Evolutionary conservation across 129 eudicot genomes (phyloP).

Genomic region (Daucus carota): DNA sequence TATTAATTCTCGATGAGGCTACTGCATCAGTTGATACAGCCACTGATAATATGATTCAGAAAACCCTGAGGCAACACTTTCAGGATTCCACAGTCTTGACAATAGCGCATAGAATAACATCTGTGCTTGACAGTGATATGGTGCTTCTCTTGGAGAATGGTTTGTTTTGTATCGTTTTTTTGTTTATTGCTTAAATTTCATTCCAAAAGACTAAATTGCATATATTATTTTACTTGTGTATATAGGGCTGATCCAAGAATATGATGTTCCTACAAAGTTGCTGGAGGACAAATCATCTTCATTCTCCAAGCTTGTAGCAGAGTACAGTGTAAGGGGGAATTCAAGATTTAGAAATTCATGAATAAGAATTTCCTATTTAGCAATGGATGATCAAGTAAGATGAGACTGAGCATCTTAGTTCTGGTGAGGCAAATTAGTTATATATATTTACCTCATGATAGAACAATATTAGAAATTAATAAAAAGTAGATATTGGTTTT

Average conservation of each 20-base stretch:
- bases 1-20: constrained; percentile 86
- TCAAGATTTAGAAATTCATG: constrained; percentile 15
- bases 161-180: constrained; percentile 5
- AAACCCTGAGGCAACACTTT: constrained; percentile 54
- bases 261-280: constrained; percentile 37
- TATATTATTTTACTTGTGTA: not conserved
- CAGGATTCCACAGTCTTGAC: constrained; percentile 60
- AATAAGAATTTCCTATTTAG: not conserved
- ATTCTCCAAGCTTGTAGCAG: constrained; percentile 55
- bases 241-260: constrained; percentile 46
- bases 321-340: constrained; percentile 34
- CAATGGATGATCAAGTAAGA: not conserved
- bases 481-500: too few species aligned
- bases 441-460: too few species aligned
- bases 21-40: constrained; percentile 93
- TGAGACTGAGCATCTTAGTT: not conserved
- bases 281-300: constrained; percentile 37
- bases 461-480: too few species aligned
- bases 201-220: not conserved
- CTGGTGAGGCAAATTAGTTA: too few species aligned
- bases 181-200: not conserved
- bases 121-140: constrained; percentile 73
- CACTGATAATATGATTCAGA: constrained; percentile 71
- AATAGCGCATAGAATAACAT: constrained; percentile 81
- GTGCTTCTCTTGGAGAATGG: constrained; percentile 66